Base-by-base conservation (phyloP, 345 rosid species). In the Brassica rapa region DNA sequence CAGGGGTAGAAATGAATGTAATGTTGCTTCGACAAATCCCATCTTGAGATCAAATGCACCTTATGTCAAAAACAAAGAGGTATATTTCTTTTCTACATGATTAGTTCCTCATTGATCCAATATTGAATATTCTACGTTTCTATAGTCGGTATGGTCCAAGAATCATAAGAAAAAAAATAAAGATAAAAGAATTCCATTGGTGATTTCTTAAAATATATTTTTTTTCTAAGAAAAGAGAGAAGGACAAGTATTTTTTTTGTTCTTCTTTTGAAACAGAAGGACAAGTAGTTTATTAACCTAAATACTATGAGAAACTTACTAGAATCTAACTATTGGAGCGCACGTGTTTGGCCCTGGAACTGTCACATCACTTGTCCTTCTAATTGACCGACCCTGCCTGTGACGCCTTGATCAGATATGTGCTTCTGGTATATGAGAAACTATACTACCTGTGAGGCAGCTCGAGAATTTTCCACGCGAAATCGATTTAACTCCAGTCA, bases 111-210 rank as follows among this genome's bases (percentile, higher is more conserved):
- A 30, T 7, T 61, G 32, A 24, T 61, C 8, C 21, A 11, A 43
- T 43, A 62, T 62, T 62, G 10, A 25, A 25, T 43, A 62, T 62
- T 62, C 19, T 4, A 43, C 3, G 53, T 43, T 12, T 43, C 5
- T 30, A 29, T 30, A 6, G 39, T 62, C 39, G 6, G 8, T 61
- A 30, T 32, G 35, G 67, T 63, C 12, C 43, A 63, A 63, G 43
- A 63, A n/a, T n/a, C 15, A 62, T 62, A 62, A 16, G 33, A 25
- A 25, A 12, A 15, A 14, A 16, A n/a, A 35, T 35, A 83, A 12
- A 56, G 25, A 84, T 84, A 89, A 85, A 76, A 78, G 84, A 4
- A 49, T 49, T 49, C 53, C 56, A 49, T 14, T 86, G 9, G 90
- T 62, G 90, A 3, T 41, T 90, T 49, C 19, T 49, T 14, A 4